Evolutionary conservation across 1,284 basidiomycete species (phyloP).

Genomic region (Meira miltonrushii): DNA sequence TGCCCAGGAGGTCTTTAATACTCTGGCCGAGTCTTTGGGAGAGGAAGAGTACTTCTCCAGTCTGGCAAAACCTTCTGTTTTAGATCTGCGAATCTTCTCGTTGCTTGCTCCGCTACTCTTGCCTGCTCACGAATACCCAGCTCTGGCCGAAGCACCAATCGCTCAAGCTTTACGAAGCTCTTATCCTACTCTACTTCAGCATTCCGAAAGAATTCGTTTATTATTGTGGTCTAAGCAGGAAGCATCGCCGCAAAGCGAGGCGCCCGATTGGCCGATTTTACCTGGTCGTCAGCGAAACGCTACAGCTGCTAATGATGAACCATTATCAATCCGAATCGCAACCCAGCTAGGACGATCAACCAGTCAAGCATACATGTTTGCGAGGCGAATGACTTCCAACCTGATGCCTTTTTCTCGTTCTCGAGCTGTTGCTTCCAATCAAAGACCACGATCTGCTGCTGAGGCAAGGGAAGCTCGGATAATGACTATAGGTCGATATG

Average conservation of each 20-base stretch:
- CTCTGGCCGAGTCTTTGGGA: neutral
- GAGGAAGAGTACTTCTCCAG: neutral
- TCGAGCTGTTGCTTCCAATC: neutral
- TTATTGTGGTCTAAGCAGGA: constrained; percentile 5
- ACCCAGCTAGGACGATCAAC: neutral
- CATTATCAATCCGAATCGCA: constrained; percentile 4
- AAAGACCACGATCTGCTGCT: neutral
- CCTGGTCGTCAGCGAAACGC: neutral
- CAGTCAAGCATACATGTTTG: neutral
- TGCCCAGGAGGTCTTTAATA: constrained; percentile 2
- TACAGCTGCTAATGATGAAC: neutral
- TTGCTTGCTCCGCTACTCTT: constrained; percentile 8
- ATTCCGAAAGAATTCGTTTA: constrained; percentile 3
- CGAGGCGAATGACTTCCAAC: neutral
- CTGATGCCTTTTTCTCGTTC: neutral
- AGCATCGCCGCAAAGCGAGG: neutral
- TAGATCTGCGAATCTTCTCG: constrained; percentile 10
- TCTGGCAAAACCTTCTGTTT: neutral
- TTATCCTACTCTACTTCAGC: neutral
- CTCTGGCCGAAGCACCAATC: neutral
- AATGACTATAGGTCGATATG: neutral
- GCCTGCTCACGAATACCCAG: neutral
- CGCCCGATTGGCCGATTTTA: constrained; percentile 6
- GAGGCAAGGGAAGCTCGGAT: constrained; percentile 1
- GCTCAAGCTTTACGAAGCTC: neutral